phyloP scores from a whole-genome alignment of 257 asterid species.

The Scutellaria baicalensis region DNA sequence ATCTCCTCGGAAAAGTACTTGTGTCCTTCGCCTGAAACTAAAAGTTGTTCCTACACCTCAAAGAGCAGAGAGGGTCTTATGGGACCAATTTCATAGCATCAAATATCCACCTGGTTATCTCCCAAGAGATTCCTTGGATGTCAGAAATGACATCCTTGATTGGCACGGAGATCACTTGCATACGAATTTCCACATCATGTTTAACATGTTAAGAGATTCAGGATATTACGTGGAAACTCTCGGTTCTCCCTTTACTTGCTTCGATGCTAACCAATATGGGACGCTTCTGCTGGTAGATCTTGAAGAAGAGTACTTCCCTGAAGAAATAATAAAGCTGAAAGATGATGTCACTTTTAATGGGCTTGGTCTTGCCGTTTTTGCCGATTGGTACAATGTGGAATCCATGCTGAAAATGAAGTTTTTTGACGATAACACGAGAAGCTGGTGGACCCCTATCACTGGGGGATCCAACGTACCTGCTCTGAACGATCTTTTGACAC shows the following conservation, averaged over 20 bases:
- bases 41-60: conserved; percentile 87
- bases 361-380: conserved; percentile 83
- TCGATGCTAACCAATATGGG: conserved; percentile 90
- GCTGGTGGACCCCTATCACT: conserved; percentile 99
- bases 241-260: conserved; percentile 96
- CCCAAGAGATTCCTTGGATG: conserved; percentile 98
- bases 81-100: conserved; percentile 98
- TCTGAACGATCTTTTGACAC: conserved; percentile 82
- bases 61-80: conserved; percentile 71
- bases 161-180: conserved; percentile 99
- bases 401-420: conserved; percentile 98
- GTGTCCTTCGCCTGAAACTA: conserved; percentile 67
- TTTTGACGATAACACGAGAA: conserved; percentile 93
- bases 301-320: conserved; percentile 88
- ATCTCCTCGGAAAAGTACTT: conserved; percentile 54
- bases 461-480: conserved; percentile 99
- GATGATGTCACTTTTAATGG: conserved; percentile 74
- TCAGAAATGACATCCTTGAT: conserved; percentile 91
- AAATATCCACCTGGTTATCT: conserved; percentile 98
- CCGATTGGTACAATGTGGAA: conserved; percentile 97
- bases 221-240: conserved; percentile 95
- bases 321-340: conserved; percentile 70
- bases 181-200: conserved; percentile 95
- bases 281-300: conserved; percentile 93
- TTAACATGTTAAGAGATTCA: conserved; percentile 84